Conservation (phyloP, 306 rosid species). For the Boehmeria nivea region DNA sequence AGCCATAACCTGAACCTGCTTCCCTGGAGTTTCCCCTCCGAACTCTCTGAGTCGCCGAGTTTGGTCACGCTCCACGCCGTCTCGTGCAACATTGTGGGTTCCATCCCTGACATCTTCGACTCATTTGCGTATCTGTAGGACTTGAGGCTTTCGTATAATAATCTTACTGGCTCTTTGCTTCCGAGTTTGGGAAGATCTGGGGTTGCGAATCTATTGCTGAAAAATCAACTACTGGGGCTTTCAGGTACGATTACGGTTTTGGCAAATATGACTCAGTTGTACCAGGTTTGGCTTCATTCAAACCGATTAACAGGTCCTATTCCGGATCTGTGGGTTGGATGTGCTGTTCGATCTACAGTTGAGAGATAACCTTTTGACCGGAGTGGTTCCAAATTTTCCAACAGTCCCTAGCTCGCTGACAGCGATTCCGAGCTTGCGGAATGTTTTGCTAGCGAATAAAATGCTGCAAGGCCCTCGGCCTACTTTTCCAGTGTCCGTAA, state of each 20-base stretch:
- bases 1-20: constrained; percentile 29
- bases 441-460: constrained; percentile 53
- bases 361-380: constrained; percentile 52
- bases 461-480: constrained; percentile 59
- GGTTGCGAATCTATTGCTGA: constrained; percentile 55
- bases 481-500: constrained; percentile 31
- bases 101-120: constrained; percentile 54
- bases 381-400: too few species aligned
- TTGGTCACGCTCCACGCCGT: constrained; percentile 35
- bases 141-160: constrained; percentile 68
- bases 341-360: constrained; percentile 59
- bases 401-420: constrained; percentile 43
- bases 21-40: constrained; percentile 45
- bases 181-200: constrained; percentile 39
- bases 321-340: constrained; percentile 50
- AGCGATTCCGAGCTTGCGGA: constrained; percentile 28
- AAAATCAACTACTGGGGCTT: constrained; percentile 59
- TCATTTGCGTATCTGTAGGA: constrained; percentile 32
- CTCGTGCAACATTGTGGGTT: constrained; percentile 30
- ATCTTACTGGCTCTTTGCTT: constrained; percentile 60
- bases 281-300: constrained; percentile 68
- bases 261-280: constrained; percentile 45
- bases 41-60: constrained; percentile 35
- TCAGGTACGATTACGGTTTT: constrained; percentile 51
- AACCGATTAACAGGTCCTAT: constrained; percentile 58